Percentiles rank a stretch among this genome's conserved stretches.
phyloP scores from a whole-genome alignment of 805 yeast genomes.

The Millerago galiae region DNA sequence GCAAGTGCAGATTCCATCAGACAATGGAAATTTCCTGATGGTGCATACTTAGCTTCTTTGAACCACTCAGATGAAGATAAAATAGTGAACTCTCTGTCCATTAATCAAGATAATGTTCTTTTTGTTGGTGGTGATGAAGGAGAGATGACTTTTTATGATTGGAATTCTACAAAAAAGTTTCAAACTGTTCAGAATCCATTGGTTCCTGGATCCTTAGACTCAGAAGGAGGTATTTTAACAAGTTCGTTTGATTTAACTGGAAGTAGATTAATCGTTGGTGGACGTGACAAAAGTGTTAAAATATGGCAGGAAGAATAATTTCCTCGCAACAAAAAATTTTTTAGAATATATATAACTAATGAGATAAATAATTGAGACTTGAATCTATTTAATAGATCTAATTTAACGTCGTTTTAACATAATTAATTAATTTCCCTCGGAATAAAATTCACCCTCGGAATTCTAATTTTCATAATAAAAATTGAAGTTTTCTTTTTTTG shows the following conservation, averaged over 20 bases:
- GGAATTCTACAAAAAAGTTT: constrained; percentile 58
- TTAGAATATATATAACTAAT: neutral
- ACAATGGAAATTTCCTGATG: constrained; percentile 80
- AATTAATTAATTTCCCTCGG: no score
- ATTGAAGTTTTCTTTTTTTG: no score
- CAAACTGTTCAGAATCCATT: constrained; percentile 49
- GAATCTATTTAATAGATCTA: no score
- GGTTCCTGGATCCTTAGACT: constrained; percentile 63
- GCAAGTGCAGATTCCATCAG: constrained; percentile 77
- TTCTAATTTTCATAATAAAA: no score
- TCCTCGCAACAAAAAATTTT: neutral
- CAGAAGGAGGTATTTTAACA: constrained; percentile 63
- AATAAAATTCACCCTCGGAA: no score
- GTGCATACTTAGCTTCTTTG: constrained; percentile 37
- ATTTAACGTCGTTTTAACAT: no score
- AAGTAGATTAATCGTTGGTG: constrained; percentile 74
- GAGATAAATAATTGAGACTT: neutral
- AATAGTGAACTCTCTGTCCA: constrained; percentile 63
- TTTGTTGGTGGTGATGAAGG: constrained; percentile 88
- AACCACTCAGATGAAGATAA: constrained; percentile 47
- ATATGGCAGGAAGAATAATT: constrained; percentile 49
- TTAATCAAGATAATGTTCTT: constrained; percentile 54
- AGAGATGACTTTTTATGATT: constrained; percentile 68
- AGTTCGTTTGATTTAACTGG: constrained; percentile 78
- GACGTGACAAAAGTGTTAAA: constrained; percentile 82